Evolutionary conservation across 1,284 basidiomycete species (phyloP), one percentile per base, ranked within the genome.

Genomic region (Cutaneotrichosporon arboriforme): DNA sequence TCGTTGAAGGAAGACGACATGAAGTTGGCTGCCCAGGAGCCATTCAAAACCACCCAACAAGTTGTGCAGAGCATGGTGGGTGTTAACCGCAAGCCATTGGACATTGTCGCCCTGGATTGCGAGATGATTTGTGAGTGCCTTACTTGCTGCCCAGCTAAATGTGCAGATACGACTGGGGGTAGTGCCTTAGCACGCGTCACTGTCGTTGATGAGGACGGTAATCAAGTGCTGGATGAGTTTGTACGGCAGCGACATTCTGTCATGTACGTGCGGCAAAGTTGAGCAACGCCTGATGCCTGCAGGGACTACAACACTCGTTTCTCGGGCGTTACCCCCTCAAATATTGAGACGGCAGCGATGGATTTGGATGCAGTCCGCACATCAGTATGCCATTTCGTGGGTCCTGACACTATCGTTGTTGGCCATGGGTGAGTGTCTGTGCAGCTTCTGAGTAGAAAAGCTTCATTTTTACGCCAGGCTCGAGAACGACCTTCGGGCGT

Each of bases 221-320:
- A 77, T 18, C 77, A 83, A 50, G 79, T 94, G 1, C 84, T 92
- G 49, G 92, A 97, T 69, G 82, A 93, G 68, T 74, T 88, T 36
- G 83, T 94, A 18, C 79, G 82, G 38, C 87, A 90, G 81, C 85
- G 85, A 51, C 81, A 85, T 0, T 84, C 83, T 51, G 79, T 91
- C 14, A 81, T 93, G 90, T 91, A 57, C 58, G 84, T 79, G 4
- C 8, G 33, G 3, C 22, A 12, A 9, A 4, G 8, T 22, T 2
- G 15, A 9, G 14, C 15, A 5, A 2, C 4, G 12, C 7, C 51
- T 53, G 21, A 56, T 37, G 4, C 9, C 4, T 2, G 18, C 63
- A 92, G 90, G 53, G 92, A 96, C 69, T 84, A 84, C 66, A 93
- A 91, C 65, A 90, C 90, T 4, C 68, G 76, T 22, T 97, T 93